Conservation (phyloP, 805 yeast species). For the Maudiozyma bulderi region DNA sequence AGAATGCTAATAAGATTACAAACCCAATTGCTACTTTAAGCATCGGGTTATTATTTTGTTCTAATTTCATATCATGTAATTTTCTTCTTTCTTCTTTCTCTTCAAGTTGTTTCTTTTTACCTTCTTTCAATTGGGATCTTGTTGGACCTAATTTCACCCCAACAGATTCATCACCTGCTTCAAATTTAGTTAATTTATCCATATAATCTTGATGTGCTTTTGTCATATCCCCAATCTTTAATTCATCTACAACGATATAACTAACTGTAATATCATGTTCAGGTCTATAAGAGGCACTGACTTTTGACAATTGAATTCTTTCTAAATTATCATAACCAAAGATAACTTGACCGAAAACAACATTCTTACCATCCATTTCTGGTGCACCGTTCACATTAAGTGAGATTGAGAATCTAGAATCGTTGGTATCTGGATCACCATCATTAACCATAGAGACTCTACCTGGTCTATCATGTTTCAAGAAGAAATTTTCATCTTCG, state of each 20-base stretch:
- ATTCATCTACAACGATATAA: slow-evolving; percentile 26
- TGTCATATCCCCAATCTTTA: slow-evolving; percentile 13
- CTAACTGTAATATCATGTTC: slow-evolving; percentile 34
- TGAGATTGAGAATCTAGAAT: slow-evolving; percentile 64
- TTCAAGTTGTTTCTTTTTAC: slow-evolving; percentile 8
- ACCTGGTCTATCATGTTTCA: slow-evolving; percentile 62
- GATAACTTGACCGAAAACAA: slow-evolving; percentile 69
- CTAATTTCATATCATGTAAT: slow-evolving; percentile 13
- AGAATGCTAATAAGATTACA: slow-evolving; percentile 6
- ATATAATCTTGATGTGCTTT: slow-evolving; percentile 17
- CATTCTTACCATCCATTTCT: slow-evolving; percentile 54
- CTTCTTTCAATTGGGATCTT: slow-evolving; percentile 7
- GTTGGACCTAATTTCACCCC: slow-evolving; percentile 18
- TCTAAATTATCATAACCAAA: slow-evolving; percentile 53
- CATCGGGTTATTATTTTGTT: slow-evolving; percentile 16
- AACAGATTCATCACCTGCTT: slow-evolving; percentile 19
- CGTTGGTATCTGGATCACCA: slow-evolving; percentile 51
- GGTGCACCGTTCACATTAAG: slow-evolving; percentile 36
- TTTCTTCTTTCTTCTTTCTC: background rate
- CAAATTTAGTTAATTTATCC: slow-evolving; percentile 16
- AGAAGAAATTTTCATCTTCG: slow-evolving; percentile 65
- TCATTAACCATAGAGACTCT: slow-evolving; percentile 64
- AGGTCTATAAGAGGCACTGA: slow-evolving; percentile 31
- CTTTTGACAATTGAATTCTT: slow-evolving; percentile 47
- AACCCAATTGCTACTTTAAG: slow-evolving; percentile 12